Base-by-base conservation (phyloP, 768 basidiomycete genomes). In the Nidularia pulvinata region DNA sequence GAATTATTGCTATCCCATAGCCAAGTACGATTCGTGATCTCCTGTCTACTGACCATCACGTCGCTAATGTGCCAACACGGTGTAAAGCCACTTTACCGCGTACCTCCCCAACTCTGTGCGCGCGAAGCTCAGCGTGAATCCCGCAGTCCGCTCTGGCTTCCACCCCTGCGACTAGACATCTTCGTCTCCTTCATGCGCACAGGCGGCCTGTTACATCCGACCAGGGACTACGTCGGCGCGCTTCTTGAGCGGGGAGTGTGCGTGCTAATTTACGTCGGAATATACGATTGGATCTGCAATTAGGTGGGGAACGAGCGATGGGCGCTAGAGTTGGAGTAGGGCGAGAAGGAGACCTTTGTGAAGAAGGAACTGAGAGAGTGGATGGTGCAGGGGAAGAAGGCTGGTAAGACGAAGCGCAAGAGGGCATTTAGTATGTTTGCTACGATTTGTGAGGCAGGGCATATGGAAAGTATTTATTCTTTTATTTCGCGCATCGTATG, bases 231-330 rank as follows among this genome's bases (percentile, higher is more conserved):
- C 65, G 75, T 89, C 56, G 76, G 81, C 2, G 80, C 77, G 0
- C 78, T 93, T 35, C 81, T 93, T 13, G 90, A 93, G 55, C 82
- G 88, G n/a, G 85, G 83, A 0, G 72, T 94, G 25, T 77, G 80
- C 3, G 81, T 86, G 14, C 76, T 93, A 30, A 82, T 87, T 51
- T 91, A 89, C 57, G 85, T 84, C 1, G 89, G 88, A 6, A 77
- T 76, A 33, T 84, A 86, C 54, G 88, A 89, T 58, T 89, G 83
- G 84, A 84, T 84, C 50, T 91, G 89, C 66, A 90, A 90, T 64
- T 86, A 84, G 78, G 69, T 89, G 25, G 87, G 85, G 5, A 92
- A 92, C 64, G 81, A 86, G 60, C 72, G 78, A 32, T 93, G 90
- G 89, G 82, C 84, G 6, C 68, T 85, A 48, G 69, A 70, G 33